Evolutionary conservation across 2,329 filamentous ascomycete species (phyloP), one percentile per base, ranked within the genome.

Genomic region (Penicillium sp.): DNA sequence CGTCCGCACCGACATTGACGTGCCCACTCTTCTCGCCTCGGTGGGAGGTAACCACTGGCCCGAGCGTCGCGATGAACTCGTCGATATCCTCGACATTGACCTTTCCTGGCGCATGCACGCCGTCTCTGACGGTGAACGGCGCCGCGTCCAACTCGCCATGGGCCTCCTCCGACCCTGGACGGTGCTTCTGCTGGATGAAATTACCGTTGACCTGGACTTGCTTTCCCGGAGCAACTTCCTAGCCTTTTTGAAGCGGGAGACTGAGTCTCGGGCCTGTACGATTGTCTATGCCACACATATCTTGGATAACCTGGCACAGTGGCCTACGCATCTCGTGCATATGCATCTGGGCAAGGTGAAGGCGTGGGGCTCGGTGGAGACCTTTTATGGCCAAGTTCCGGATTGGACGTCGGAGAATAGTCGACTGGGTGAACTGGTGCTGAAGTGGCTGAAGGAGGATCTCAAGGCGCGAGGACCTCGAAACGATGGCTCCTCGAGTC

Each of bases 241-340:
- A 29, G 77, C 73, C 38, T 98, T 91, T 75, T 71, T 98, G 63
- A 90, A 90, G 71, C 76, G 77, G 50, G 93, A 98, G 80, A 96
- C 91, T 0, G 86, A 91, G 71, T 75, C 66, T 6, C 77, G 91
- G 45, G 77, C 82, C 35, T 96, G 90, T 66, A 96, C 93, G 4
- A 88, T 98, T 60, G 90, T 98, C 28, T 98, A 98, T 67, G 93
- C 93, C 6, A 98, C 93, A 11, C 93, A 98, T 70, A 96, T 98
- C 55, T 73, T 98, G 58, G 93, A 98, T 66, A 96, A 97, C 67
- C 74, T 98, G 43, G 90, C 90, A 0, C 84, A 85, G 18, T 98
- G 93, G 93, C 93, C 93, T 5, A 95, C 88, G 1, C 90, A 98
- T 71, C 76, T 98, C 34, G 90, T 95, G 43, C 91, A 97, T 67